Evolutionary conservation across 768 basidiomycete species (phyloP).

Genomic region (Russula sp.): DNA sequence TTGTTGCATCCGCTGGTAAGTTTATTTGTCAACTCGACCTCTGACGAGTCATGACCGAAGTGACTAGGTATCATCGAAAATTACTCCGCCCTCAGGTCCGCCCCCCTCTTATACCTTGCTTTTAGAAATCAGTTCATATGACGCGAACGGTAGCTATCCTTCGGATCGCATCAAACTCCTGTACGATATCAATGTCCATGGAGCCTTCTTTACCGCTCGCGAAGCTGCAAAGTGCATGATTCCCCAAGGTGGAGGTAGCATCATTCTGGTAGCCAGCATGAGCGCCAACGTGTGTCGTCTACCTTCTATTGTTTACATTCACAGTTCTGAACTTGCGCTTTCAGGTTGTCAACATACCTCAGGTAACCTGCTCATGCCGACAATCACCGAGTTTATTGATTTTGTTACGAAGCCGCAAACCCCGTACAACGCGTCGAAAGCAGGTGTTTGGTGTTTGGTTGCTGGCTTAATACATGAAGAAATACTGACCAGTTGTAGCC

Average conservation of each 20-base stretch:
- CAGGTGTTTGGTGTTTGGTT: constrained; percentile 41
- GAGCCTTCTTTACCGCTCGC: constrained; percentile 91
- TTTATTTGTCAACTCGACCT: constrained; percentile 16
- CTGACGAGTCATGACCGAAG: background rate
- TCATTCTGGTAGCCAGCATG: constrained; percentile 88
- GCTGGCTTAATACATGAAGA: background rate
- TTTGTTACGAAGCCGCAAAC: constrained; percentile 58
- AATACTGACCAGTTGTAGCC: constrained; percentile 36
- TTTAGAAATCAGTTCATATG: background rate
- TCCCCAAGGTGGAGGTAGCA: constrained; percentile 65
- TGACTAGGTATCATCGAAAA: constrained; percentile 76
- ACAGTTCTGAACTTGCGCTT: constrained; percentile 20
- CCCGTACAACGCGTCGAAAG: constrained; percentile 95
- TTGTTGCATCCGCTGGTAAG: constrained; percentile 83
- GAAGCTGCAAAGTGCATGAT: constrained; percentile 94
- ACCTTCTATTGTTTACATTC: background rate
- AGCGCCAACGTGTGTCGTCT: constrained; percentile 62
- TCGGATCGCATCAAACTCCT: constrained; percentile 75
- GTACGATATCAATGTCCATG: constrained; percentile 92
- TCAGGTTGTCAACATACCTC: constrained; percentile 85
- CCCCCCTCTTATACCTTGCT: constrained; percentile 5
- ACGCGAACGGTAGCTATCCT: constrained; percentile 54
- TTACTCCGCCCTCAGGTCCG: constrained; percentile 77
- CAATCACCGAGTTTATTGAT: background rate
- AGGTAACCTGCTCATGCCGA: constrained; percentile 35